Base-by-base conservation (phyloP, 306 rosid species). In the Malus asiatica region DNA sequence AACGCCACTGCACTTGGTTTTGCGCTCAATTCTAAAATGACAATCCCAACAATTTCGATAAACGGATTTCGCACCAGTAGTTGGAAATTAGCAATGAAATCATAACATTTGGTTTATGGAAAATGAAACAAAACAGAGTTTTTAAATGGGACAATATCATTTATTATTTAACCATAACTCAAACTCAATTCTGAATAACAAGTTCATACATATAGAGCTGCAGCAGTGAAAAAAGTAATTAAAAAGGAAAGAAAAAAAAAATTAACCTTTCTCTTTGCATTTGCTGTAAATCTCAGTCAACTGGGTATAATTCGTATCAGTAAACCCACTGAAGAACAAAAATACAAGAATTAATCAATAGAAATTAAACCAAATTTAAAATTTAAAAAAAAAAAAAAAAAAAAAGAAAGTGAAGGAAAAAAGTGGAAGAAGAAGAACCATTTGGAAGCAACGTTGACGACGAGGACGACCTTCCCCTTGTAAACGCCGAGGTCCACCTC, bases 391-490 rank as follows among this genome's bases (percentile, higher is more conserved):
- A 25, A 25, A 25, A 33, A 33, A 32, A 62, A 65, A 13, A 20
- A 64, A 11, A 66, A 3, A 29, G 35, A 59, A 35, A n/a, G 35
- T 9, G 74, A 13, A 11, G 38, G 42, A n/a, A 3, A 58, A 22
- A 10, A 9, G 40, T 6, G 55, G 55, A 51, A 16, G 58, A 75
- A 29, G 45, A 73, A 22, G 30, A 52, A 95, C 99, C 99, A 95
- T 90, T 92, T 90, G 70, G 99, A 95, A 64, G 99, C 99, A 18
- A 95, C 99, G 81, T 95, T 95, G 69, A 95, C 83, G 40, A 95
- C 85, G 65, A 95, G 93, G 79, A 95, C 87, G 66, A 95, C 92
- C 81, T 90, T 89, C 60, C 99, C 99, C 57, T 79, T 88, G 87
- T 85, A 95, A 61, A 23, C 25, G 69, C 83, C 51, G 35, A 95